Evolutionary conservation across 352 stramenopile species (phyloP).

Genomic region (Pythium phragmiticola): DNA sequence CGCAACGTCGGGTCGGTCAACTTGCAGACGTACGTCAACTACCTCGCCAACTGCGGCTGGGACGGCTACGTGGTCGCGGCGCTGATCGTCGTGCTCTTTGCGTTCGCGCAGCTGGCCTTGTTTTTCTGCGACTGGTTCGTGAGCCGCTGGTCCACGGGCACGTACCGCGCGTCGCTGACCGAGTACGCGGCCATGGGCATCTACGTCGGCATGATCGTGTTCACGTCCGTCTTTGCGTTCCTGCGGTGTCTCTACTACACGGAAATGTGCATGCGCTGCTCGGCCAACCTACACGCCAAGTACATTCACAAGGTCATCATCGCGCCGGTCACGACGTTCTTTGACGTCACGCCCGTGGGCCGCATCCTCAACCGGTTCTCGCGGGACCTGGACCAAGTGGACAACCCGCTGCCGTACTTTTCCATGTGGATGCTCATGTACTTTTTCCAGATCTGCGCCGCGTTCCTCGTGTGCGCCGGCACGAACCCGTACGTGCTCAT

Average conservation of each 20-base stretch:
- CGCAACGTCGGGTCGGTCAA: constrained; percentile 38
- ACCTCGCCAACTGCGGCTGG: constrained; percentile 45
- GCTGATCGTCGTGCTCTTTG: constrained; percentile 37
- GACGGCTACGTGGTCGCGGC: constrained; percentile 31
- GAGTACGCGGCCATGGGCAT: constrained; percentile 36
- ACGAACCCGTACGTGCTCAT: constrained; percentile 52
- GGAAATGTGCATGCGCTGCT: constrained; percentile 48
- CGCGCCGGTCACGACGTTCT: constrained; percentile 36
- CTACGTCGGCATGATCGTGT: constrained; percentile 40
- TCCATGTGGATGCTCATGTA: constrained; percentile 45
- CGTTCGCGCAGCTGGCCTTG: constrained; percentile 38
- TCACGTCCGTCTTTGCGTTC: constrained; percentile 34
- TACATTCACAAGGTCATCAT: constrained; percentile 40
- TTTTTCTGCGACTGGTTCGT: constrained; percentile 60
- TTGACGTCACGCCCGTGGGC: constrained; percentile 37
- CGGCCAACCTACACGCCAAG: constrained; percentile 39
- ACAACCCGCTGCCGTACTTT: constrained; percentile 52
- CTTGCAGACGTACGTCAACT: constrained; percentile 49
- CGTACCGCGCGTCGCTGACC: constrained; percentile 26
- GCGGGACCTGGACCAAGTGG: constrained; percentile 43
- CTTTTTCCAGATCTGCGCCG: constrained; percentile 26
- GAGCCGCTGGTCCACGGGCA: constrained; percentile 43
- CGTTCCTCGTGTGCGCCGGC: constrained; percentile 32
- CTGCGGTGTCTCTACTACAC: constrained; percentile 47
- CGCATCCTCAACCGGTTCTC: constrained; percentile 39